phyloP scores from a whole-genome alignment of 1,284 basidiomycete species.

The Leccinum griseonigrum region DNA sequence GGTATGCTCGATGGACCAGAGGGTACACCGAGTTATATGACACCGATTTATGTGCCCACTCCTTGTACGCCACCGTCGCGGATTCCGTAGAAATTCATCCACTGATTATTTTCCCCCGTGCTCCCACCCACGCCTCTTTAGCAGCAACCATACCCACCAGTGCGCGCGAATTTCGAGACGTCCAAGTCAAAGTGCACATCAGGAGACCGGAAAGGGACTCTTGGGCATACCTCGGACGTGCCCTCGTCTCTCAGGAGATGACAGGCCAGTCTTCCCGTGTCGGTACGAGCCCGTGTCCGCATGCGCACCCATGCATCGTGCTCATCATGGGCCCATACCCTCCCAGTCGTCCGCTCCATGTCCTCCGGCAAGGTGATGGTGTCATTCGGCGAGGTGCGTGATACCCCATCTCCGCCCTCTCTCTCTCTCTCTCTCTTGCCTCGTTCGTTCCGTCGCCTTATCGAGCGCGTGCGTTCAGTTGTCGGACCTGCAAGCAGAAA shows the following conservation, averaged over 20 bases:
- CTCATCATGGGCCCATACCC: neutral
- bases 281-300: conserved; percentile 45
- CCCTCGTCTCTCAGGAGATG: conserved; percentile 68
- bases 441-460: conserved; percentile 5
- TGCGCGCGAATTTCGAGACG: conserved; percentile 63
- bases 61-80: conserved; percentile 18
- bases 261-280: conserved; percentile 71
- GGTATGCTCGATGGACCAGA: conserved; percentile 18
- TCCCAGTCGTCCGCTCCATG: conserved; percentile 64
- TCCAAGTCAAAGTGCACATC: conserved; percentile 81
- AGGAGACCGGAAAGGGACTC: conserved; percentile 71
- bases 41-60: conserved; percentile 14
- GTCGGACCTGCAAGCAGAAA: conserved; percentile 75
- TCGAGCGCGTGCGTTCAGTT: conserved; percentile 38
- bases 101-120: conserved; percentile 11
- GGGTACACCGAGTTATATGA: conserved; percentile 5
- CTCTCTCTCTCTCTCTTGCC: conserved; percentile 29
- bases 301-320: conserved; percentile 12
- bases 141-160: conserved; percentile 27
- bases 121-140: conserved; percentile 10
- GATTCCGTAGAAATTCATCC: neutral
- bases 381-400: conserved; percentile 71
- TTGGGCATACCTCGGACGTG: conserved; percentile 79
- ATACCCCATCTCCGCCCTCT: conserved; percentile 6
- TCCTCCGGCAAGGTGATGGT: conserved; percentile 65